phyloP scores from a whole-genome alignment of 73 alveolate genomes.

The Paramecium sexaurelia region DNA sequence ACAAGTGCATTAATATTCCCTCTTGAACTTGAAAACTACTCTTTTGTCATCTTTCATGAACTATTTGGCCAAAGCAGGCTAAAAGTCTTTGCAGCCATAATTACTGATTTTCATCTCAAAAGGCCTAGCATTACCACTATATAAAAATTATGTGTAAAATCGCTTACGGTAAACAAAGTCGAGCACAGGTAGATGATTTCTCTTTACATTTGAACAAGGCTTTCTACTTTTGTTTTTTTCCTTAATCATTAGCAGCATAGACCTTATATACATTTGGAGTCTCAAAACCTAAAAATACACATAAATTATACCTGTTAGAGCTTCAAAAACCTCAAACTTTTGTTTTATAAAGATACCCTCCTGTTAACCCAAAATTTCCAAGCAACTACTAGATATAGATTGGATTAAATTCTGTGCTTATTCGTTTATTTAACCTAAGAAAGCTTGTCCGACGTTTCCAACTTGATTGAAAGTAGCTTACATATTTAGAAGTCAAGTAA shows the following conservation, averaged over 20 bases:
- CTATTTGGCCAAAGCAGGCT: neutral
- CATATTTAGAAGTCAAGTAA: neutral
- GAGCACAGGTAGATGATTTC: conserved; percentile 26
- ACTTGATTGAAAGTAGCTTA: neutral
- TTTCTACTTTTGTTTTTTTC: neutral
- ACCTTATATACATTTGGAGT: conserved; percentile 64
- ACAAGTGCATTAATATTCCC: conserved; percentile 61
- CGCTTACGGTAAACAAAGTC: conserved; percentile 22
- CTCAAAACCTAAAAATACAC: conserved; percentile 11
- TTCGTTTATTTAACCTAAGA: neutral
- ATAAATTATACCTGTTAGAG: neutral
- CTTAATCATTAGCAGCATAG: conserved; percentile 31
- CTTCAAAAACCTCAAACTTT: neutral
- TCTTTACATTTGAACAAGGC: conserved; percentile 63
- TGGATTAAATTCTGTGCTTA: neutral
- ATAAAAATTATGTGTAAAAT: neutral
- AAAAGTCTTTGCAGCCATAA: conserved; percentile 30
- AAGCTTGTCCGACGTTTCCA: neutral
- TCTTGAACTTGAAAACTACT: neutral
- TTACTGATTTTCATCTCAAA: conserved; percentile 50
- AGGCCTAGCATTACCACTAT: conserved; percentile 25
- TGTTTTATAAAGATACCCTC: neutral
- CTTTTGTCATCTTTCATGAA: conserved; percentile 5
- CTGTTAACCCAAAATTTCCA: neutral
- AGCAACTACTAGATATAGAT: neutral